Evolutionary conservation across 2,329 filamentous ascomycete species (phyloP), one percentile per base, ranked within the genome.

Genomic region (Aspergillus glaucus): DNA sequence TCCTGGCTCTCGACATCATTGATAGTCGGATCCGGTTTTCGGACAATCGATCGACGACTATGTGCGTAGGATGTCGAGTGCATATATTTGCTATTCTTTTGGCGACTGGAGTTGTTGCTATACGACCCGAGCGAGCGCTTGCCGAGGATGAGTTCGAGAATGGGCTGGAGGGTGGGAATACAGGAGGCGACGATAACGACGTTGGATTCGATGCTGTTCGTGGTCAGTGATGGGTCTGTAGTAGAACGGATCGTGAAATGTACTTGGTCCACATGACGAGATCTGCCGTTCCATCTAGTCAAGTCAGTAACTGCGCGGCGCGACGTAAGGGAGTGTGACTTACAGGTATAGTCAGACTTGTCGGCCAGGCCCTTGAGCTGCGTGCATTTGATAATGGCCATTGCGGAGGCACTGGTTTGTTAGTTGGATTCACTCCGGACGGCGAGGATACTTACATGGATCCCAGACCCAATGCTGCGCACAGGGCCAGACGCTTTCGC

Each of bases 211-310:
- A 68, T 58, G 43, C 59, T 62, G 40, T 36, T 12, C 15, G 14
- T 42, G 34, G n/a, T 40, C 19, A 42, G 17, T 43, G 28, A 19
- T n/a, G 12, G 10, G 21, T 17, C n/a, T 39, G 3, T n/a, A 40
- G 15, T 2, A 17, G 19, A 22, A 26, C 22, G 5, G n/a, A 9
- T 14, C 8, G 0, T 17, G 2, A 28, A 15, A 9, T 43, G 46
- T 63, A 74, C 72, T 67, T 63, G 8, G 73, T 75, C 73, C 73
- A 76, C 42, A 75, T 67, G 3, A 74, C 63, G 6, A 75, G 60
- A 19, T 74, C 70, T 0, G 66, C 64, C 6, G 69, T 74, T 12
- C 69, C 63, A 46, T 62, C 58, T 58, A 24, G 6, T n/a, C 7
- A 28, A 28, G 41, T 43, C n/a, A 43, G 41, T 9, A 9, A 28